Evolutionary conservation across 2,329 filamentous ascomycete genomes (phyloP).

Genomic region (Xylariaceae sp.): DNA sequence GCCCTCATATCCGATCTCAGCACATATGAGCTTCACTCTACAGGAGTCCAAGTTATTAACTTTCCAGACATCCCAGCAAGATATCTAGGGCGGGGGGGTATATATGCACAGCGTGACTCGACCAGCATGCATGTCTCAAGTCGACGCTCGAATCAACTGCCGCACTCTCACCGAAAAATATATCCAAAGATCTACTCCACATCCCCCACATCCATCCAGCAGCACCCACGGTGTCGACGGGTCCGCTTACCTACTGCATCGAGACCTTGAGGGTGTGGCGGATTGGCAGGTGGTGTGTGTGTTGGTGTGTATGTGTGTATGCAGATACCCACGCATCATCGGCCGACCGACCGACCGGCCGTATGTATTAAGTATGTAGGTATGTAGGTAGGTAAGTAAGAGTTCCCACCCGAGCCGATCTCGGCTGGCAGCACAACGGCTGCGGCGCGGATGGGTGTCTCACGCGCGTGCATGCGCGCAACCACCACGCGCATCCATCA

Average conservation of each 20-base stretch:
- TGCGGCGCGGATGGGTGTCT: neutral
- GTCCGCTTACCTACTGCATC: neutral
- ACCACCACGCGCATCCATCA: neutral
- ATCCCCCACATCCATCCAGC: neutral
- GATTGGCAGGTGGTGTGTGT: too few species aligned
- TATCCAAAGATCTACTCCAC: slow-evolving; percentile 1
- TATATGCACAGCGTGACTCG: slow-evolving; percentile 23
- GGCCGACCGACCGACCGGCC: too few species aligned
- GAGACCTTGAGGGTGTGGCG: too few species aligned
- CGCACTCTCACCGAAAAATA: neutral
- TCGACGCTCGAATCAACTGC: too few species aligned
- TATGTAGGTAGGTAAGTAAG: neutral
- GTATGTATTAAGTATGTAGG: too few species aligned
- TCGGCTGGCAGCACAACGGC: neutral
- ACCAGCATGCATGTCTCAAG: slow-evolving; percentile 20
- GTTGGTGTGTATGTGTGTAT: too few species aligned
- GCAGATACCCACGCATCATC: too few species aligned
- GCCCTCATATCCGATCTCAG: too few species aligned
- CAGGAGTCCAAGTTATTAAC: too few species aligned
- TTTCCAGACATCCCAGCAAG: too few species aligned
- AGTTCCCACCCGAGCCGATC: neutral
- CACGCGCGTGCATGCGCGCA: neutral
- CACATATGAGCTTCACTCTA: too few species aligned
- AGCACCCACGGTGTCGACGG: neutral
- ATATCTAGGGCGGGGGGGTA: too few species aligned